Evolutionary conservation across 163 green algal genomes (phyloP), one percentile per base, ranked within the genome.

Genomic region (Botryococcus braunii): DNA sequence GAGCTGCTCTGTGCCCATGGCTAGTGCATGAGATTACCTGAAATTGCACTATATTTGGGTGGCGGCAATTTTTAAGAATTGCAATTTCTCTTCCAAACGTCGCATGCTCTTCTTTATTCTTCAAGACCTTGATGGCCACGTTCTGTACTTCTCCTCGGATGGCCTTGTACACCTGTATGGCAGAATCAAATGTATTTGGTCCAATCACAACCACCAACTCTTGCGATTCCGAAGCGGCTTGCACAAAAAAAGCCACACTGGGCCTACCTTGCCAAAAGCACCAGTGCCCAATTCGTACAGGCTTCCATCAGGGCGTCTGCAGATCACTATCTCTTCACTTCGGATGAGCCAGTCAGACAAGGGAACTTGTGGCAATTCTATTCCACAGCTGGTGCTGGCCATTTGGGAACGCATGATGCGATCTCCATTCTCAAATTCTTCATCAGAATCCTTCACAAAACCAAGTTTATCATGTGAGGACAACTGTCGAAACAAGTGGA

Each of bases 31-130:
- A 25, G 25, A 25, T 38, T 25, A 69, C 63, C 62, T 70, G 60
- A 49, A 81, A 75, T 49, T 70, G 70, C 29, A 81, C 74, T 27
- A 81, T 77, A 58, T 75, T 75, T 38, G n/a, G 21, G 49, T 81
- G 70, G 11, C 69, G 62, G 56, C 70, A 78, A 36, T 47, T 64
- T 25, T 65, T 64, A 62, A 81, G 40, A 34, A 81, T 70, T 57
- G 66, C 64, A 34, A 77, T 75, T n/a, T 81, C 74, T 17, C 61
- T 47, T 62, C 56, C 69, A 41, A 77, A 77, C 6, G 60, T 48
- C 13, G 17, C 46, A 32, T 60, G 47, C 47, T 47, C 46, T 4
- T 31, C 31, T 17, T 27, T 52, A 48, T 66, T 38, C 1, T 61
- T 32, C 32, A 47, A 34, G 31, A 69, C 46, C 46, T 69, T 69